Conservation (phyloP, 176 grass and related monocot genomes). For the Calamus simplicifolius region DNA sequence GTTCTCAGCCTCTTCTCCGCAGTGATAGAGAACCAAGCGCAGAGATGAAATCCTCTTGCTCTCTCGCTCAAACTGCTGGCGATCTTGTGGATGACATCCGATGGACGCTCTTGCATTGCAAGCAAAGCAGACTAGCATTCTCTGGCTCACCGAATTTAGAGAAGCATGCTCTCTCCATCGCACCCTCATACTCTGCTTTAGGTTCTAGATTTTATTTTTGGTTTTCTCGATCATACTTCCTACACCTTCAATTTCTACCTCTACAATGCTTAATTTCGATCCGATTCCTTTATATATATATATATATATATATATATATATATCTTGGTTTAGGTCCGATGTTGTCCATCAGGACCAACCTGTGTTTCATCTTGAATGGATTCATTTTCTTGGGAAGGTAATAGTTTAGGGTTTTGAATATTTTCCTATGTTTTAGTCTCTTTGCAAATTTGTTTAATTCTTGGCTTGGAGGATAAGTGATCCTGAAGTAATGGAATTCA, state of each 20-base stretch:
- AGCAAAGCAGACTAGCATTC: constrained; percentile 42
- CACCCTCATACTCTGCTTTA: constrained; percentile 58
- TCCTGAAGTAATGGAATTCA: too few relatives aligned
- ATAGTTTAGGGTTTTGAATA: too few relatives aligned
- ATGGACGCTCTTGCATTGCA: constrained; percentile 58
- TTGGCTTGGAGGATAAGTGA: too few relatives aligned
- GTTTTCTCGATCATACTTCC: background rate
- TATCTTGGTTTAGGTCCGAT: constrained; percentile 53
- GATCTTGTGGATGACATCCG: too few relatives aligned
- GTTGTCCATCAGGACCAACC: constrained; percentile 57
- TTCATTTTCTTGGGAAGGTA: constrained; percentile 94
- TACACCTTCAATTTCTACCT: background rate
- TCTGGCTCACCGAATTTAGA: constrained; percentile 80
- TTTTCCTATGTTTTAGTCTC: too few relatives aligned
- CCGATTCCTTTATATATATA: background rate
- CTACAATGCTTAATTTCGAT: background rate
- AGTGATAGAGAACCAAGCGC: too few relatives aligned
- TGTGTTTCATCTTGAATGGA: constrained; percentile 93
- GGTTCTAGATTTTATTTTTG: constrained; percentile 23
- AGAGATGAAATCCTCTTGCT: too few relatives aligned
- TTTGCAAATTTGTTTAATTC: too few relatives aligned
- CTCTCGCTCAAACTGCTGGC: too few relatives aligned
- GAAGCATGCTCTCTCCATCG: constrained; percentile 73
- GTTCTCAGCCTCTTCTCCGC: too few relatives aligned
- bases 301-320: too few relatives aligned